Base-by-base conservation (phyloP, 306 rosid genomes). In the Oxytropis ochrocephala region DNA sequence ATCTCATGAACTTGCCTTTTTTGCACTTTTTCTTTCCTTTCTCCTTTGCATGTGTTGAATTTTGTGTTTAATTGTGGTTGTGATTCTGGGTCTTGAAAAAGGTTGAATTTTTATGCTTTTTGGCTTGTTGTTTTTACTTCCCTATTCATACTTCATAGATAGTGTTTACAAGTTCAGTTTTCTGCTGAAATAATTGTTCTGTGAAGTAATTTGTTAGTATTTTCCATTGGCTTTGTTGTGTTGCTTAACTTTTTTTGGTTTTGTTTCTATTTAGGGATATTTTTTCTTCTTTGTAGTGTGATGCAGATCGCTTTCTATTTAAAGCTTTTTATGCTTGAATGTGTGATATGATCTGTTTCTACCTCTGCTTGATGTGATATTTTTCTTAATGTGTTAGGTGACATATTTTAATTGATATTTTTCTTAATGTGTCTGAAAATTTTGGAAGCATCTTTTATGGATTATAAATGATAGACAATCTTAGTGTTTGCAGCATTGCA, bases 61-160 rank as follows among this genome's bases (percentile, higher is more conserved):
- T 77, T 16, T 58, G 19, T 59, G 57, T 30, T 19, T 19, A 32
- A 43, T 27, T 48, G 11, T 76, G 39, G 39, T 76, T 62, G 14
- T 60, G 42, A 35, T 61, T 74, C 62, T 52, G 42, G 62, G 55
- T 67, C 1, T 38, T 73, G 18, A 7, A 24, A 65, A 82, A 46
- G 74, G 46, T 42, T 36, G 12, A 55, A 30, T 43, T 35, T 69
- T 17, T 13, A 30, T 32, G 64, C 24, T 12, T 75, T 9, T 63
- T 30, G 46, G 19, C 10, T 11, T 59, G 51, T 24, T 43, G 24
- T 2, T 52, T 24, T 5, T n/a, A 11, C 57, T 24, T 16, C 38
- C 30, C 38, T 4, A 7, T 18, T 11, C 16, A 17, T 42, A 43
- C 44, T 38, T 4, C n/a, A n/a, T n/a, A n/a, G n/a, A n/a, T n/a